Conservation (phyloP, 2,329 filamentous ascomycete species). For the Pyrenochaeta sp. region DNA sequence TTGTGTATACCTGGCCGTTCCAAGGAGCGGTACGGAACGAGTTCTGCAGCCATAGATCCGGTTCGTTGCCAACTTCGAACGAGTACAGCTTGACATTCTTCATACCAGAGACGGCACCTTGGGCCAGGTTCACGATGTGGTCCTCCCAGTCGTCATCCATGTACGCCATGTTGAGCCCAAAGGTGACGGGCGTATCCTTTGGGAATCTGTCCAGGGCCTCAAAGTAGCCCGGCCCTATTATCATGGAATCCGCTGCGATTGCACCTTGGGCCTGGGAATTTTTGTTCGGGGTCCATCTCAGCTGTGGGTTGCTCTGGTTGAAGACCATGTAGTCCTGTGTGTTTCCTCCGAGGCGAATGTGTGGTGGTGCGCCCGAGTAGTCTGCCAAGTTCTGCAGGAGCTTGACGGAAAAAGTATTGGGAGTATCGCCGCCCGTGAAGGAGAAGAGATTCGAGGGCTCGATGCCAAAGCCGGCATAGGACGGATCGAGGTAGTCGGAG, state of each 20-base stretch:
- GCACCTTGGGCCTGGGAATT: conserved; percentile 51
- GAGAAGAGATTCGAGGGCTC: conserved; percentile 63
- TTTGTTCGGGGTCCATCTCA: conserved; percentile 50
- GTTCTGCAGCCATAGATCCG: conserved; percentile 55
- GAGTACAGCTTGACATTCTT: conserved; percentile 52
- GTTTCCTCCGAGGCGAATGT: conserved; percentile 62
- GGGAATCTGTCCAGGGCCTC: conserved; percentile 59
- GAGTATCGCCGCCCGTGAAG: conserved; percentile 55
- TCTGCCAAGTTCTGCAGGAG: conserved; percentile 59
- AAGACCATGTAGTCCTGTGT: conserved; percentile 62
- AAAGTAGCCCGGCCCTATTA: conserved; percentile 60
- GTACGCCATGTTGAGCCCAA: conserved; percentile 61
- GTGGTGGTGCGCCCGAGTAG: conserved; percentile 59
- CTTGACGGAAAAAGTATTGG: conserved; percentile 58
- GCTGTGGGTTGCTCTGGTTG: conserved; percentile 47
- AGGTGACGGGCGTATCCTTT: conserved; percentile 60
- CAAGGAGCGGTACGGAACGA: conserved; percentile 56
- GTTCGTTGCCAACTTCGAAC: conserved; percentile 57
- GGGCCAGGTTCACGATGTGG: conserved; percentile 54
- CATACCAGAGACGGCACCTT: conserved; percentile 47
- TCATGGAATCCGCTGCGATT: conserved; percentile 54
- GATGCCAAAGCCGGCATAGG: conserved; percentile 61
- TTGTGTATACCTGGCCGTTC: conserved; percentile 55
- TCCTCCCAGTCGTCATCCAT: conserved; percentile 54
- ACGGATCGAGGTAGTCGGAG: conserved; percentile 51